Evolutionary conservation across 768 basidiomycete genomes (phyloP), one percentile per base, ranked within the genome.

Genomic region (Russula sp.): DNA sequence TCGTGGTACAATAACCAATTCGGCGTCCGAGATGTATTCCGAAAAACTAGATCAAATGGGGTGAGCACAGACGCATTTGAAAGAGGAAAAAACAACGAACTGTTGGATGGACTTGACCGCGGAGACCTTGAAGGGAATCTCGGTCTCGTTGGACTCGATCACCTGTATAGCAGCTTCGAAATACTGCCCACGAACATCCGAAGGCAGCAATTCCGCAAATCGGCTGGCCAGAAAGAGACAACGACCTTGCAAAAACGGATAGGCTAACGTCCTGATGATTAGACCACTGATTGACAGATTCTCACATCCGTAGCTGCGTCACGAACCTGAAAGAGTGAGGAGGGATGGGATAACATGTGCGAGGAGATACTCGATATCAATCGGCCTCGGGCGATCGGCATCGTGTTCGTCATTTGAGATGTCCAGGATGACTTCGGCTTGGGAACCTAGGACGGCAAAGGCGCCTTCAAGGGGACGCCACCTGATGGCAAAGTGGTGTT

Each of bases 141-240:
- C 82, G 4, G 89, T 85, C 28, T 84, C 83, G 24, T 72, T 69
- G 0, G 86, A 82, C 75, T 95, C 92, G 10, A 99, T 82, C 10
- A 92, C 94, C 58, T 88, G 85, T 34, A 97, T 79, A 0, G 94
- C 89, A 5, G 92, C 92, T 26, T 90, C 86, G 38, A 98, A 79
- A 72, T 98, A 98, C 71, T 94, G 92, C 0, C 84, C 84, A 1
- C 91, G 87, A 54, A 94, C 79, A 61, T 85, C 79, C 14, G 81
- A 69, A 0, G 93, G 89, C 5, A 98, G 79, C 11, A 89, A 75
- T 68, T 85, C 84, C 1, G 90, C 82, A 71, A 86, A 98, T 71
- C 94, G 89, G 71, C 92, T 94, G 3, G 94, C 93, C 69, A 98
- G 95, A 51, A 98, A 92, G 65, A 98, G 97, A 0, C 87, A 91